Evolutionary conservation across 257 asterid genomes (phyloP).

Genomic region (Solanum microdontum): DNA sequence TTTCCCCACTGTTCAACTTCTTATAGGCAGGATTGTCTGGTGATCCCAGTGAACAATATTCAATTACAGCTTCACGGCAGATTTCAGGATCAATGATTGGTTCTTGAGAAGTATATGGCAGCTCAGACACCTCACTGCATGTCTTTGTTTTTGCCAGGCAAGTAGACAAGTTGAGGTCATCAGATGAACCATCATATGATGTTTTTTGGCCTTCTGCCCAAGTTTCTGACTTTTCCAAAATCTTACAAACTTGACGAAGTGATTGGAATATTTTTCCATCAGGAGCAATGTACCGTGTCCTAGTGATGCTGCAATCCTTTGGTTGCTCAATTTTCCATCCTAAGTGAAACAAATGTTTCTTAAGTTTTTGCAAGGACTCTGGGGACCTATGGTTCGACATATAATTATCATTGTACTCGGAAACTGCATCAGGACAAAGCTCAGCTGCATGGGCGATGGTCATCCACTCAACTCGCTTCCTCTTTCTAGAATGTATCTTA

Average conservation of each 20-base stretch:
- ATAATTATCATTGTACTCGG: constrained; percentile 5
- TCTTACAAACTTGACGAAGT: constrained; percentile 17
- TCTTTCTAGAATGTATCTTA: background rate
- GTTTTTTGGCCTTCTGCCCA: background rate
- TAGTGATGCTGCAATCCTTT: background rate
- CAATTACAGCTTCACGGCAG: constrained; percentile 45
- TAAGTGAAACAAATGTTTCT: constrained; percentile 41
- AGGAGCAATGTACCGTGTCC: constrained; percentile 37
- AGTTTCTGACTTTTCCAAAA: constrained; percentile 13
- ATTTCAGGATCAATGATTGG: constrained; percentile 24
- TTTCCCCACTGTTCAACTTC: background rate
- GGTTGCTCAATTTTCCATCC: constrained; percentile 40
- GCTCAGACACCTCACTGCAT: constrained; percentile 16
- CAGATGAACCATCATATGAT: constrained; percentile 1
- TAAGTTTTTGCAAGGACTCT: background rate
- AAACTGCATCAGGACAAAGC: constrained; percentile 30
- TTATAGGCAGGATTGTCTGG: background rate
- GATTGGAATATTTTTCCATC: constrained; percentile 18
- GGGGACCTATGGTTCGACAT: background rate
- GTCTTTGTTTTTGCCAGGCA: constrained; percentile 9
- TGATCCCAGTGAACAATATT: constrained; percentile 6
- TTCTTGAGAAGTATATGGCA: background rate
- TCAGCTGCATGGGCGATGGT: constrained; percentile 29
- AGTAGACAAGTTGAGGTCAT: constrained; percentile 8
- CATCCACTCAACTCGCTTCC: constrained; percentile 15